Conservation (phyloP, 2,329 filamentous ascomycete species). For the Pestalotiopsis sp. region DNA sequence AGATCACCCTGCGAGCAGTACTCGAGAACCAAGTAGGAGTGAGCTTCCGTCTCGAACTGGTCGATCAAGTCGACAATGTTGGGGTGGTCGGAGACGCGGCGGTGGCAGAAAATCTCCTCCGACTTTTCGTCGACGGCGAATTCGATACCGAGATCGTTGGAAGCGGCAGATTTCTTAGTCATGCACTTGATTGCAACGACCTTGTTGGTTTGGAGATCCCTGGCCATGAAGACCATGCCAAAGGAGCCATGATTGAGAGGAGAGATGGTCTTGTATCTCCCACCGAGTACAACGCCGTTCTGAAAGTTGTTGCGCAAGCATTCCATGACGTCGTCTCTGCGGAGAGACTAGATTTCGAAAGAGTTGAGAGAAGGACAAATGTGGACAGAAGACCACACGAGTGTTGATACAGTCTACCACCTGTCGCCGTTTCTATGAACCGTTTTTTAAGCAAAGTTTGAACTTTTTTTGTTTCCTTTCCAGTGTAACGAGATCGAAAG, state of each 20-base stretch:
- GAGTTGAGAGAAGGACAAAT: conserved; percentile 30
- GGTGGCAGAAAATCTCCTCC: conserved; percentile 80
- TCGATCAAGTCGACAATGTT: conserved; percentile 94
- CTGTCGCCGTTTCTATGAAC: conserved; percentile 28
- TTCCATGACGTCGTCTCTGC: conserved; percentile 63
- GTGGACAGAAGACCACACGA: conserved; percentile 20
- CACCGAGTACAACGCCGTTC: conserved; percentile 78
- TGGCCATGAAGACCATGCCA: conserved; percentile 96
- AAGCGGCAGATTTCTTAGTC: conserved; percentile 74
- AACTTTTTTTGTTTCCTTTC: conserved; percentile 1
- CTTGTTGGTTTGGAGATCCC: conserved; percentile 74
- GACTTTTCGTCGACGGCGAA: conserved; percentile 81
- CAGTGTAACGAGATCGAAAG: conserved; percentile 24
- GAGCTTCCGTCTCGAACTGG: conserved; percentile 88
- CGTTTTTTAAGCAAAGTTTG: conserved; percentile 11
- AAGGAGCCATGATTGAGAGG: conserved; percentile 98
- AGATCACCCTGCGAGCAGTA: conserved; percentile 94
- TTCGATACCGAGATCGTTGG: conserved; percentile 58
- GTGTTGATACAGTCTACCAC: neutral
- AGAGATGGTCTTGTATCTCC: conserved; percentile 87
- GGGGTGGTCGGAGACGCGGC: conserved; percentile 75
- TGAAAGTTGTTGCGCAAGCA: conserved; percentile 84
- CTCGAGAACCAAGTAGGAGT: conserved; percentile 91
- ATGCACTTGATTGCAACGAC: conserved; percentile 95
- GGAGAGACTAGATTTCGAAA: conserved; percentile 36